Conservation (phyloP, 2,329 filamentous ascomycete species). For the Fusarium miscanthi region DNA sequence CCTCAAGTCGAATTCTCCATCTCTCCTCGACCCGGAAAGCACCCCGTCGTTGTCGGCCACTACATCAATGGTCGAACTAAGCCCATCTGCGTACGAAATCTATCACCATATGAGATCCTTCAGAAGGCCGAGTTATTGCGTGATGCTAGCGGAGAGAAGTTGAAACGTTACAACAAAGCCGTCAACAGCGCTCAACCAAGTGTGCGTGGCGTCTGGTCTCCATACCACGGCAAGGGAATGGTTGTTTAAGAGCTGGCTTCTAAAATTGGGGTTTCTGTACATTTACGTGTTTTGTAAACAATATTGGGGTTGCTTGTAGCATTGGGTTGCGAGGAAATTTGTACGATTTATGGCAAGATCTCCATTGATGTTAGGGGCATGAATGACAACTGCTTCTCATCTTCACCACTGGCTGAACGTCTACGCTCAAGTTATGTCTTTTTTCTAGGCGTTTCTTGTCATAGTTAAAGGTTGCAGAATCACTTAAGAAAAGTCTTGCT, state of each 20-base stretch:
- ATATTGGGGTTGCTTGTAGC: conserved; percentile 39
- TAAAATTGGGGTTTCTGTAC: conserved; percentile 33
- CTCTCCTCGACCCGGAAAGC: conserved; percentile 87
- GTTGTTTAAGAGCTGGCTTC: conserved; percentile 55
- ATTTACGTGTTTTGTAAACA: conserved; percentile 45
- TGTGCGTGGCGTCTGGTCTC: conserved; percentile 77
- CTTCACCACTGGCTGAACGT: background rate
- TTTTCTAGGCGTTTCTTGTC: background rate
- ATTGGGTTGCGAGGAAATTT: conserved; percentile 46
- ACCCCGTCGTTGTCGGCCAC: conserved; percentile 88
- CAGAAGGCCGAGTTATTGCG: conserved; percentile 81
- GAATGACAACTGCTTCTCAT: conserved; percentile 26
- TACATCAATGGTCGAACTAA: conserved; percentile 93
- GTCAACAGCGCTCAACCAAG: conserved; percentile 72
- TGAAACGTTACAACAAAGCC: conserved; percentile 71
- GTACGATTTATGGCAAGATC: conserved; percentile 43
- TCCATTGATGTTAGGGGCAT: conserved; percentile 28
- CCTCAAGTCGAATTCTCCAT: conserved; percentile 92
- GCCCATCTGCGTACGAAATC: conserved; percentile 87
- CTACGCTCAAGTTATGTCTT: background rate
- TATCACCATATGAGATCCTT: conserved; percentile 82
- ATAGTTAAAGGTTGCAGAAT: background rate
- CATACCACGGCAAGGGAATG: conserved; percentile 72
- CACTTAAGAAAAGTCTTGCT: background rate
- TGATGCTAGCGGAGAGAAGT: conserved; percentile 80